Conservation (phyloP, 2,329 filamentous ascomycete species). For the Trichophyton rubrum region DNA sequence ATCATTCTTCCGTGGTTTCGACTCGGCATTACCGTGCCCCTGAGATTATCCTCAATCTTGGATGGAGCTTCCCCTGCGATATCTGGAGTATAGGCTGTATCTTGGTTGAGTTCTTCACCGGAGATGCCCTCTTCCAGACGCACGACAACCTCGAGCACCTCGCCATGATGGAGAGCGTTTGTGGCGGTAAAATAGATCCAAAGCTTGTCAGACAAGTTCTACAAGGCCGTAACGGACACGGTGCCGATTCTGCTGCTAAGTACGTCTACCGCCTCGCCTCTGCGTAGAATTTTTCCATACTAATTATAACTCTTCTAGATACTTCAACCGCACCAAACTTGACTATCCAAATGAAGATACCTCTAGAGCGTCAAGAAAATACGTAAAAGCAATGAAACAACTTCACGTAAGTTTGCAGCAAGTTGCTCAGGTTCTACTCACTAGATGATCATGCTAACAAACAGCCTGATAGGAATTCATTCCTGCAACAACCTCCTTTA, state of each 20-base stretch:
- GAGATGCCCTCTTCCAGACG: constrained; percentile 55
- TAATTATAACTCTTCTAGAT: constrained; percentile 31
- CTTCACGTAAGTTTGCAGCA: constrained; percentile 37
- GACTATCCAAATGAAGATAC: constrained; percentile 54
- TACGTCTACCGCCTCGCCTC: constrained; percentile 28
- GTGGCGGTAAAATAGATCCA: constrained; percentile 43
- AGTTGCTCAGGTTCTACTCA: not conserved
- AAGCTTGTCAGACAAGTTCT: constrained; percentile 43
- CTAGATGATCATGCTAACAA: constrained; percentile 14
- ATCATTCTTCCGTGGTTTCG: constrained; percentile 55
- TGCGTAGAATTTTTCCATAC: constrained; percentile 14
- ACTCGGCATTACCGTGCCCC: constrained; percentile 55
- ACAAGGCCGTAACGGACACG: constrained; percentile 35
- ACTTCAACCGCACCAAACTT: constrained; percentile 45
- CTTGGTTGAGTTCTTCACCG: constrained; percentile 55
- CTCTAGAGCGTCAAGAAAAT: constrained; percentile 51
- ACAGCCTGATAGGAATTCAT: constrained; percentile 45
- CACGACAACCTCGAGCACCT: constrained; percentile 57
- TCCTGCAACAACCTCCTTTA: constrained; percentile 46
- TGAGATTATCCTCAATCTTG: constrained; percentile 55
- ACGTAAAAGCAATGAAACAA: constrained; percentile 56
- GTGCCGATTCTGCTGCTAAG: constrained; percentile 44
- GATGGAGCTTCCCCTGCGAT: constrained; percentile 56
- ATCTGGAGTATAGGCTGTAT: constrained; percentile 61
- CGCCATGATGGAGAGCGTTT: constrained; percentile 57